phyloP scores from a whole-genome alignment of 2,329 filamentous ascomycete genomes.

The Neonectria sp. region DNA sequence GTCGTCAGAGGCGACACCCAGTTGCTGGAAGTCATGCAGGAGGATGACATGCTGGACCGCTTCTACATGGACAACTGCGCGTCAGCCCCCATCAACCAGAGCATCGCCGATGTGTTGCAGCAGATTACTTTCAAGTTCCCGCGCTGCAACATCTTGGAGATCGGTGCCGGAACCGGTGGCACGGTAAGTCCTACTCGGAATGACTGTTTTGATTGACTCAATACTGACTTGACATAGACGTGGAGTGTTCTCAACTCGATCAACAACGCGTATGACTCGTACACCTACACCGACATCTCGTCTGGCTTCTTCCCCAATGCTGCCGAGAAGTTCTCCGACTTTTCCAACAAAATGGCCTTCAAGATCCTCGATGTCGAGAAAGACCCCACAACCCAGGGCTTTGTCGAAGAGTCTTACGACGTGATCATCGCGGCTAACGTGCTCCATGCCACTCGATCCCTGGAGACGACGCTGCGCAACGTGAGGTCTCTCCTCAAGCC shows the following conservation, averaged over 20 bases:
- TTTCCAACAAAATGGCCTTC: slow-evolving; percentile 48
- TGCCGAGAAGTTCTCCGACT: slow-evolving; percentile 41
- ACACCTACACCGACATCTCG: slow-evolving; percentile 59
- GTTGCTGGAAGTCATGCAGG: slow-evolving; percentile 31
- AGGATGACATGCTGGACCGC: slow-evolving; percentile 30
- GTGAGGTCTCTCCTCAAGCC: slow-evolving; percentile 48
- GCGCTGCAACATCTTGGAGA: slow-evolving; percentile 24
- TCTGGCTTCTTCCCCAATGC: slow-evolving; percentile 55
- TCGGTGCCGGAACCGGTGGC: slow-evolving; percentile 30
- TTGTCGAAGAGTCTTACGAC: slow-evolving; percentile 45
- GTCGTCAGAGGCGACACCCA: slow-evolving; percentile 28
- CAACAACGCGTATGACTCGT: slow-evolving; percentile 33
- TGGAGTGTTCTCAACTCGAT: slow-evolving; percentile 23
- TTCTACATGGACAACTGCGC: slow-evolving; percentile 34
- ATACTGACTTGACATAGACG: not conserved
- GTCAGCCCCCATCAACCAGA: slow-evolving; percentile 23
- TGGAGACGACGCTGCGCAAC: slow-evolving; percentile 46
- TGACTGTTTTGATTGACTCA: not conserved
- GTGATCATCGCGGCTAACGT: slow-evolving; percentile 51
- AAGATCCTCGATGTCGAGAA: slow-evolving; percentile 53
- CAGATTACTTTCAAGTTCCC: slow-evolving; percentile 31
- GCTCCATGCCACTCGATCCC: slow-evolving; percentile 49
- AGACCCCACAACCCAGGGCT: slow-evolving; percentile 48
- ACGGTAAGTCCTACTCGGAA: slow-evolving; percentile 1
- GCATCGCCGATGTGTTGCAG: slow-evolving; percentile 25